phyloP scores from a whole-genome alignment of 2,329 filamentous ascomycete species.

The Coleophoma cylindrospora region DNA sequence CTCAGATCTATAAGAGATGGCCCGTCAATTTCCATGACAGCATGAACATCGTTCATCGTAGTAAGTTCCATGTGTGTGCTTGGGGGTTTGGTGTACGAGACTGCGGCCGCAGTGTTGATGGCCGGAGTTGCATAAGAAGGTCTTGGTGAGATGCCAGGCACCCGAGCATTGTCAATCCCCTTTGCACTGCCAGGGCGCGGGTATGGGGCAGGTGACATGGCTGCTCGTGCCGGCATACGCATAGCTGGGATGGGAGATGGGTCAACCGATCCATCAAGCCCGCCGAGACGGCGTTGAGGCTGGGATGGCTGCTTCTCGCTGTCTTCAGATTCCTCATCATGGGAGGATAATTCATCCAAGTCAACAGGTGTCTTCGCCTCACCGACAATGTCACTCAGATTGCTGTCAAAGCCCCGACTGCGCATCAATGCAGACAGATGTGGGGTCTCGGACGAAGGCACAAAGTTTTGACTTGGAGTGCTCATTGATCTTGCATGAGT shows the following conservation, averaged over 20 bases:
- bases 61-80: conserved; percentile 7
- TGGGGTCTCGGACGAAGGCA: conserved; percentile 54
- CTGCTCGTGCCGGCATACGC: conserved; percentile 54
- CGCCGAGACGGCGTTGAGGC: conserved; percentile 30
- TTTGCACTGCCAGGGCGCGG: conserved; percentile 54
- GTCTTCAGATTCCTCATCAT: conserved; percentile 51
- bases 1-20: conserved; percentile 61
- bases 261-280: conserved; percentile 32
- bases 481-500: conserved; percentile 19
- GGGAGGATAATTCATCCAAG: conserved; percentile 42
- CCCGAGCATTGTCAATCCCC: conserved; percentile 32
- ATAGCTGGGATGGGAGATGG: conserved; percentile 30
- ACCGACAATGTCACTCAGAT: conserved; percentile 56
- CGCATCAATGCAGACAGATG: conserved; percentile 63
- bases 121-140: conserved; percentile 26
- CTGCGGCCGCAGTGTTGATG: conserved; percentile 12
- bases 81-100: conserved; percentile 14
- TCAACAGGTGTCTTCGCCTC: conserved; percentile 53
- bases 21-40: conserved; percentile 38
- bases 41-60: conserved; percentile 17
- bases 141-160: conserved; percentile 34
- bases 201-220: conserved; percentile 44
- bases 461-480: conserved; percentile 32
- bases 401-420: conserved; percentile 53
- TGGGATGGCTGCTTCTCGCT: conserved; percentile 34